These are phyloP conservation scores for Phytophthora ramorum DNA, from an alignment of 352 stramenopile species.

Conservation along the genomic window DNA sequence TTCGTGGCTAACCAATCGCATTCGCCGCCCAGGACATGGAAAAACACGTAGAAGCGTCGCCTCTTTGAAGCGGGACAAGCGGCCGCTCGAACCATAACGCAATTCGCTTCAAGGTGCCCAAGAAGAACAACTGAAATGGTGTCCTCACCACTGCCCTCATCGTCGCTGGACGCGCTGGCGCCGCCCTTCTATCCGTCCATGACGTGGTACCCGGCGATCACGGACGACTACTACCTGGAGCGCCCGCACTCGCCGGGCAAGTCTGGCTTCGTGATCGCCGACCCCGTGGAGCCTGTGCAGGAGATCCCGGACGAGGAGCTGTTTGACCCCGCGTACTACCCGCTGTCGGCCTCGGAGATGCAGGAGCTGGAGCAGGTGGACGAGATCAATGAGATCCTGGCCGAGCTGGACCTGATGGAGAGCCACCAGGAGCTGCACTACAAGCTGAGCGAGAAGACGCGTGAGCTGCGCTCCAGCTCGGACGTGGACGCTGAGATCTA, in stretches of 20 bases:
- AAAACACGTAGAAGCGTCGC: constrained; percentile 16
- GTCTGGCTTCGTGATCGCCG: constrained; percentile 69
- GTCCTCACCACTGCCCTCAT: constrained; percentile 44
- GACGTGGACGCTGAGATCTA: constrained; percentile 69
- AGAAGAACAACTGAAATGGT: constrained; percentile 31
- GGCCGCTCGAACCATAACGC: constrained; percentile 12
- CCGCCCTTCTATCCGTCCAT: constrained; percentile 69
- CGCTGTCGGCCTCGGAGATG: constrained; percentile 63
- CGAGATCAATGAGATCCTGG: constrained; percentile 81
- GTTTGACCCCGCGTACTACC: constrained; percentile 73
- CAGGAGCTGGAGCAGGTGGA: constrained; percentile 80
- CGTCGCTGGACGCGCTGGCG: constrained; percentile 59
- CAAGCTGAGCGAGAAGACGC: constrained; percentile 61
- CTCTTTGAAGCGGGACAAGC: constrained; percentile 23
- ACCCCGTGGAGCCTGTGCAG: constrained; percentile 52
- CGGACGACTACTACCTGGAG: constrained; percentile 73
- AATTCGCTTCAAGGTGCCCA: constrained; percentile 33
- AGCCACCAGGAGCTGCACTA: constrained; percentile 75
- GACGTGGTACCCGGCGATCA: constrained; percentile 60
- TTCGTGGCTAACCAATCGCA: neutral
- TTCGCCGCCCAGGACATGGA: constrained; percentile 1
- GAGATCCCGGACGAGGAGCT: constrained; percentile 82
- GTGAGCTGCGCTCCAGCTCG: constrained; percentile 58
- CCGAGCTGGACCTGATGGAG: constrained; percentile 82
- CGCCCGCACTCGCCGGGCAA: constrained; percentile 64